A percentile compares a stretch with the other conserved stretches of the same genome.
phyloP scores from a whole-genome alignment of 495 filamentous ascomycete genomes.

The Chaetomium cochliodes region DNA sequence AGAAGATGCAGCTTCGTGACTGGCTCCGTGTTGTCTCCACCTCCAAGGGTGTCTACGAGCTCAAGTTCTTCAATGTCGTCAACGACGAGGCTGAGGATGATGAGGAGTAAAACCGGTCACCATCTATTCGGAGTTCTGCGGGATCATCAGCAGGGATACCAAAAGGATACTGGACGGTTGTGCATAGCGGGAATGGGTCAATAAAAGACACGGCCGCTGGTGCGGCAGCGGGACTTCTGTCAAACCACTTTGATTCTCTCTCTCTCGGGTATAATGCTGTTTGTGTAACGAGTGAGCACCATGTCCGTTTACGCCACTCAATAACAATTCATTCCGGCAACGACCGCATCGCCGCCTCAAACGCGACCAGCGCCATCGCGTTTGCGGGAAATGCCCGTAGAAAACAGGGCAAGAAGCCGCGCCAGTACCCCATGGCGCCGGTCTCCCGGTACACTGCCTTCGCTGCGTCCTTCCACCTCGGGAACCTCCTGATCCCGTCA shows the following conservation, averaged over 20 bases:
- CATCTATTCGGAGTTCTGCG: constrained; percentile 24
- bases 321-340: constrained; percentile 52
- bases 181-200: constrained; percentile 32
- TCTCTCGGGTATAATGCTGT: constrained; percentile 19
- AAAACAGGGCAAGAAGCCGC: constrained; percentile 92
- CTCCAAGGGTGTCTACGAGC: constrained; percentile 95
- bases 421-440: constrained; percentile 81
- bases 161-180: constrained; percentile 24
- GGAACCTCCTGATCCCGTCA: constrained; percentile 69
- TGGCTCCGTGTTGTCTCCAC: constrained; percentile 99
- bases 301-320: neutral
- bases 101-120: constrained; percentile 72
- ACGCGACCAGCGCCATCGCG: constrained; percentile 87
- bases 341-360: constrained; percentile 85
- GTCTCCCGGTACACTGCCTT: constrained; percentile 68
- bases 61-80: constrained; percentile 99
- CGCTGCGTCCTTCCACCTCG: constrained; percentile 77
- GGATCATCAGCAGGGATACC: constrained; percentile 28
- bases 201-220: constrained; percentile 29
- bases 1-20: constrained; percentile 99
- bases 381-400: constrained; percentile 94
- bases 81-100: constrained; percentile 96
- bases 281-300: neutral
- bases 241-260: constrained; percentile 11
- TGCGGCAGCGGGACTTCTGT: constrained; percentile 26